A percentile compares a stretch with the other conserved stretches of the same genome.
Conservation (phyloP, 2,329 filamentous ascomycete species). For the Alternaria triticina region DNA sequence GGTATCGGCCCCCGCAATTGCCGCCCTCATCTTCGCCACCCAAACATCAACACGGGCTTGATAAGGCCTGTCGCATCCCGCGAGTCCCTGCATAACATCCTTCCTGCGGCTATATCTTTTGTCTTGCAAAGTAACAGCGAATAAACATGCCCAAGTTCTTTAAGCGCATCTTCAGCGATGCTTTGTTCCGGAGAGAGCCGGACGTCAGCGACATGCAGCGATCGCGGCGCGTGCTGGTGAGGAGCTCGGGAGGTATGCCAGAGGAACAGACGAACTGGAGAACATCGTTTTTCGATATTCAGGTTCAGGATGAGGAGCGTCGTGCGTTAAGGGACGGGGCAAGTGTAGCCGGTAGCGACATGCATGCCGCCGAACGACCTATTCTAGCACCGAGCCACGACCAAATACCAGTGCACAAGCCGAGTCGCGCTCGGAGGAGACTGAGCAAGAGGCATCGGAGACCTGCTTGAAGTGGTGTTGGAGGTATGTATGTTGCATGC, state of each 20-base stretch:
- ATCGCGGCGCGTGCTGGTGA: constrained; percentile 30
- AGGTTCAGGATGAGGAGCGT: constrained; percentile 12
- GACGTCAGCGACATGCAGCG: constrained; percentile 22
- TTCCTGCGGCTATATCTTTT: neutral
- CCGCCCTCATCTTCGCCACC: constrained; percentile 10
- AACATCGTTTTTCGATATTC: constrained; percentile 16
- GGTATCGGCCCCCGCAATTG: constrained; percentile 7
- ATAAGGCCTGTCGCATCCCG: constrained; percentile 6
- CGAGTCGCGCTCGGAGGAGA: constrained; percentile 12
- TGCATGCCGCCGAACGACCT: constrained; percentile 16
- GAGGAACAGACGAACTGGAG: constrained; percentile 19
- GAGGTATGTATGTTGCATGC: neutral
- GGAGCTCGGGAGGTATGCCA: constrained; percentile 9
- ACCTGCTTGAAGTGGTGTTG: constrained; percentile 8
- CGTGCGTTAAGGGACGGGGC: constrained; percentile 17
- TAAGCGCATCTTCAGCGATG: constrained; percentile 29
- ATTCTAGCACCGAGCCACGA: constrained; percentile 24
- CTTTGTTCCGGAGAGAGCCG: constrained; percentile 24
- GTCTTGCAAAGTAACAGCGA: neutral
- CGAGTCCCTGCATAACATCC: constrained; percentile 1
- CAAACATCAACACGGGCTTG: constrained; percentile 1
- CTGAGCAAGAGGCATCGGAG: constrained; percentile 30
- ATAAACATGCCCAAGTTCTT: constrained; percentile 27
- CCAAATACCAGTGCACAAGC: constrained; percentile 8
- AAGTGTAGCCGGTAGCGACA: constrained; percentile 28